Percentiles rank a stretch among this genome's conserved stretches.
phyloP scores from a whole-genome alignment of 306 rosid genomes.

The Trifolium subterraneum region DNA sequence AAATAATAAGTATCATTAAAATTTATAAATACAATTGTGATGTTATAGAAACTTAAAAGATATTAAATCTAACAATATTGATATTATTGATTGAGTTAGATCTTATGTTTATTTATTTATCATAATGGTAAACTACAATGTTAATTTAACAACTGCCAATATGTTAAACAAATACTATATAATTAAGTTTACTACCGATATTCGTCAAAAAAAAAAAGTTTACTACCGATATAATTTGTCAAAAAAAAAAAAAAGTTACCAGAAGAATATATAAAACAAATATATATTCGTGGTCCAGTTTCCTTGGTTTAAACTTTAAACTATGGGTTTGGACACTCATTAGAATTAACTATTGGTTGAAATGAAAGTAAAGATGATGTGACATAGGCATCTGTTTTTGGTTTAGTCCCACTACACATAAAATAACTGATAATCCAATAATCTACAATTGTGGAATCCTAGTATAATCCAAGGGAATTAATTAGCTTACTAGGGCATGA shows the following conservation, averaged over 20 bases:
- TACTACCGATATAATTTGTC: no score
- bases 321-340: slow-evolving; percentile 23
- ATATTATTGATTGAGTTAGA: no score
- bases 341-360: slow-evolving; percentile 3
- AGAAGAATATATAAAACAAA: not conserved
- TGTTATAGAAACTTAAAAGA: no score
- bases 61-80: no score
- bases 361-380: slow-evolving; percentile 33
- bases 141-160: not conserved
- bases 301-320: slow-evolving; percentile 8
- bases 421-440: slow-evolving; percentile 14
- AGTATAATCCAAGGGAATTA: not conserved
- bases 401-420: slow-evolving; percentile 42
- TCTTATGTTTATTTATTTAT: slow-evolving; percentile 24
- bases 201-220: no score
- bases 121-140: not conserved
- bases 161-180: not conserved
- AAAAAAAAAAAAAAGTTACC: no score
- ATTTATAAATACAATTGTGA: no score
- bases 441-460: slow-evolving; percentile 9
- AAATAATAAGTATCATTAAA: no score
- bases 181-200: not conserved
- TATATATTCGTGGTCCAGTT: slow-evolving; percentile 33
- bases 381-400: slow-evolving; percentile 44
- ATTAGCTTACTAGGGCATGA: not conserved